These are phyloP conservation scores for Cardiospermum halicacabum DNA, from an alignment of 345 rosid species.

Conservation along the genomic window DNA sequence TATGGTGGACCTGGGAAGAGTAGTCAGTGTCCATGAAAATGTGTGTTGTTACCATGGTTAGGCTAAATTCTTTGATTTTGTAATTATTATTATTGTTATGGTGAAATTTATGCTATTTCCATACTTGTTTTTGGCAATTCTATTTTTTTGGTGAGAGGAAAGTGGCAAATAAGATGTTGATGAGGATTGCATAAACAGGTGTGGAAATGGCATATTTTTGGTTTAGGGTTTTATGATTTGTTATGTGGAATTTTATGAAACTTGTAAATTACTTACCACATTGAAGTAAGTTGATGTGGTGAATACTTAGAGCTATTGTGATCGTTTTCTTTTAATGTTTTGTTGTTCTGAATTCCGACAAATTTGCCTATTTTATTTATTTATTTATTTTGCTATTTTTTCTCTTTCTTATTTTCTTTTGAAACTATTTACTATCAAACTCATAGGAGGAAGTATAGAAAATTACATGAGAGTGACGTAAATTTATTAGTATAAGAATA, in stretches of 20 bases:
- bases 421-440: neutral
- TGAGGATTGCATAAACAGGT: conserved; percentile 23
- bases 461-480: too few species aligned
- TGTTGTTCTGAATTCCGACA: neutral
- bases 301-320: too few species aligned
- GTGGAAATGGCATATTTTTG: conserved; percentile 32
- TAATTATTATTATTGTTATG: too few species aligned
- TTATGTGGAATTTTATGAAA: conserved; percentile 4
- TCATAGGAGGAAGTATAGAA: too few species aligned
- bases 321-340: neutral
- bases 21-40: conserved; percentile 56
- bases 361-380: neutral
- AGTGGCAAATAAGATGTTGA: conserved; percentile 8
- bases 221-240: neutral
- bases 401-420: too few species aligned
- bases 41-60: neutral
- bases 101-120: conserved; percentile 31
- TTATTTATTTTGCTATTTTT: too few species aligned
- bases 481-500: too few species aligned
- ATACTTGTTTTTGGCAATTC: conserved; percentile 25
- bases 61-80: conserved; percentile 34
- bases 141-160: neutral
- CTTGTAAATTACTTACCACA: neutral
- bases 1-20: conserved; percentile 92
- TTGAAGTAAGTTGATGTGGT: neutral